Evolutionary conservation across 306 rosid species (phyloP), one percentile per base, ranked within the genome.

Genomic region (Cotoneaster glaucophyllus): DNA sequence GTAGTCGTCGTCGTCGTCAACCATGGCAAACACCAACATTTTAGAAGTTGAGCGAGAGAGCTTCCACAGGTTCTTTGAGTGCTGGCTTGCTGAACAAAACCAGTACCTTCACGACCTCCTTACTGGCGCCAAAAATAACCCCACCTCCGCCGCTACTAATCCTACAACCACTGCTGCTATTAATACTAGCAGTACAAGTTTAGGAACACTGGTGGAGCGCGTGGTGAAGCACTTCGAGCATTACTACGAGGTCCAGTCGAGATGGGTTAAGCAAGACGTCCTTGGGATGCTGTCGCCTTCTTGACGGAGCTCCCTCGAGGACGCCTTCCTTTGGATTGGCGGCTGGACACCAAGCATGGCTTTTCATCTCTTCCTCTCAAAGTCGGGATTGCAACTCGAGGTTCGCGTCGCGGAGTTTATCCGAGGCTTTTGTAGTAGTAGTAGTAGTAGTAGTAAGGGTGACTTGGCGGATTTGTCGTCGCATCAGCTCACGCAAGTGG

Each of bases 271-370:
- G 68, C 74, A 54, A 8, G 85, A 92, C 31, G 90, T 75, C 13
- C 26, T 84, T 4, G 37, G 43, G 37, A 76, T 92, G 81, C 37
- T 88, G 1, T 79, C 89, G 2, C 88, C 90, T 2, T 7, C 86
- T 10, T 89, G 97, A 93, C 67, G 28, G 18, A 85, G 87, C 65
- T 52, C 93, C 1, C 68, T 92, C 6, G 96, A 89, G 70, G 83
- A 79, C 0, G 90, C 91, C 39, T 88, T 90, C 76, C 86, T 88
- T 19, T 88, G 97, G 93, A 79, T 92, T 69, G 97, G 91, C 1
- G 97, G 91, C 19, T 88, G 93, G 93, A 80, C 93, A 25, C 97
- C 97, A 8, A 88, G 81, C 62, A 81, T 76, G 88, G 90, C 90
- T 31, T 84, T 89, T 54, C 93, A 90, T 43, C 58, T 92, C 45